A percentile compares a stretch with the other conserved stretches of the same genome.
These are phyloP conservation scores for Pisolithus marmoratus DNA, from an alignment of 768 basidiomycete genomes.

Conservation along the genomic window DNA sequence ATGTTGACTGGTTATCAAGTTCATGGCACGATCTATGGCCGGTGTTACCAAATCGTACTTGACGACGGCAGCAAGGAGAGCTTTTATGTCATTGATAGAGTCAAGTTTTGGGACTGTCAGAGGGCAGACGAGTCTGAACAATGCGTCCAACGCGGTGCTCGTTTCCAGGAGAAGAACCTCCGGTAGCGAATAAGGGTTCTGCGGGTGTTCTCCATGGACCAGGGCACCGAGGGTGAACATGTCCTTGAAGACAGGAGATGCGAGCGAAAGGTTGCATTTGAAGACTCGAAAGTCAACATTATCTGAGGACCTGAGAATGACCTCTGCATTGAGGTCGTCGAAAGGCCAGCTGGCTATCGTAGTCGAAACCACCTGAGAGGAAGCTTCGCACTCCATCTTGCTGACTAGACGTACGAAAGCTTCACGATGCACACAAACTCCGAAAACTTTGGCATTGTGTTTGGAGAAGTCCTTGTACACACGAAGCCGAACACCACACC, in stretches of 20 bases:
- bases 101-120: slow-evolving; percentile 14
- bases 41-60: slow-evolving; percentile 24
- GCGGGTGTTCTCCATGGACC: not conserved
- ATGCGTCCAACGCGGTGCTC: slow-evolving; percentile 7
- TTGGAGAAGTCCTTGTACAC: no score
- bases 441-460: no score
- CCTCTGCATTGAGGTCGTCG: slow-evolving; percentile 2
- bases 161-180: slow-evolving; percentile 13
- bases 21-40: slow-evolving; percentile 9
- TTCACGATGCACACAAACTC: no score
- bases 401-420: no score
- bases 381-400: no score
- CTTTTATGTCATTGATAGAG: slow-evolving; percentile 14
- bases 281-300: slow-evolving; percentile 5
- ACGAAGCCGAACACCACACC: no score
- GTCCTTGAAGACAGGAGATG: slow-evolving; percentile 45
- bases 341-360: not conserved
- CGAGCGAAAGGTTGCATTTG: slow-evolving; percentile 13
- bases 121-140: slow-evolving; percentile 23
- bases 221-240: slow-evolving; percentile 42
- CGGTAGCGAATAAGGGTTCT: not conserved
- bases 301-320: slow-evolving; percentile 6
- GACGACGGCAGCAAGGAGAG: slow-evolving; percentile 14
- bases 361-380: no score
- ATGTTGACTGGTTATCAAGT: slow-evolving; percentile 10